Base-by-base conservation (phyloP, 2,329 filamentous ascomycete genomes). In the Fusarium robinianum region DNA sequence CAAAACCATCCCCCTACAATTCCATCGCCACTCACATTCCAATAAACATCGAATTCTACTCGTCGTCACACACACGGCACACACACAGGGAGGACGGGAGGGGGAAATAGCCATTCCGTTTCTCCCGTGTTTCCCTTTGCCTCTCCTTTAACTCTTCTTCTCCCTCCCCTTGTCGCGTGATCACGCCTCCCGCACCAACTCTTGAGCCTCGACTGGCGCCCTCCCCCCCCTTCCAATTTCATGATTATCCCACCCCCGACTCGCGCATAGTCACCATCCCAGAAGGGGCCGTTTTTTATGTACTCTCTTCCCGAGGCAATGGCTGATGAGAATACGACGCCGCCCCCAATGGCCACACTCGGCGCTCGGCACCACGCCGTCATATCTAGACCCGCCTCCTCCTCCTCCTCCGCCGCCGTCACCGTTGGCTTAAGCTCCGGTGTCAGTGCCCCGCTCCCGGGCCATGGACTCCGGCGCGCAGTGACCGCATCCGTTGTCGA, bases 391-490 rank as follows among this genome's bases (percentile, higher is more conserved):
- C 38, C 33, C 38, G 44, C 44, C 18, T 27, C 32, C 19, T 19
- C 40, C 23, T 32, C 32, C 14, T 25, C 18, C 14, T n/a, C n/a
- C n/a, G n/a, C n/a, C n/a, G n/a, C n/a, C n/a, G n/a, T n/a, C 43
- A 69, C 73, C 21, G 43, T 52, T 24, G 46, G 56, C 17, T 41
- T 32, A 39, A 57, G 54, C 45, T 49, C 54, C 57, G 55, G 37
- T 18, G 31, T 47, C 49, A 53, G 26, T 46, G 47, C 52, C 47
- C 57, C 57, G 53, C 57, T 47, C 15, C 42, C 67, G 21, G 67
- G 69, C 26, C 66, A 72, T 51, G 62, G 63, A 30, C 46, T 75
- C 30, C 73, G 73, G 43, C 71, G 74, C 42, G 60, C 70, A 39
- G 66, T 65, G 36, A 73, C 71, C 19, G 57, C 72, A 34, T 69